Conservation (phyloP, 2,329 filamentous ascomycete species). For the Colletotrichum tofieldiae region DNA sequence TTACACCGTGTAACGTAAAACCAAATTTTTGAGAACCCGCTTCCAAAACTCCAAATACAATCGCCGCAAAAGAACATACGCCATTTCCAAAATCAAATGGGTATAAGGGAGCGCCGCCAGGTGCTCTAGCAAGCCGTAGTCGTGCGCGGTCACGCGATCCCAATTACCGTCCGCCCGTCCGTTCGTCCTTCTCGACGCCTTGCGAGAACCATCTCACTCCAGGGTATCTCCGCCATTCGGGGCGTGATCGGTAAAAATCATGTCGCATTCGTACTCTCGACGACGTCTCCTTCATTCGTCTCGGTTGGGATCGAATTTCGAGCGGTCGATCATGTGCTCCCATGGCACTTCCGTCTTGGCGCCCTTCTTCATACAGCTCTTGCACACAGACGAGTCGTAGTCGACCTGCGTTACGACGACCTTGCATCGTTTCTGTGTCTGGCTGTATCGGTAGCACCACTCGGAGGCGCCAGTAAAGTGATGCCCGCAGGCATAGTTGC, state of each 20-base stretch:
- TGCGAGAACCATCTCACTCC: slow-evolving; percentile 16
- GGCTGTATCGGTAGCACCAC: slow-evolving; percentile 43
- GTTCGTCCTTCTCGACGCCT: slow-evolving; percentile 18
- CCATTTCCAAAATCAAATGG: slow-evolving; percentile 37
- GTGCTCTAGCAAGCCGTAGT: slow-evolving; percentile 30
- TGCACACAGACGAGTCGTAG: slow-evolving; percentile 36
- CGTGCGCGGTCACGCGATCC: slow-evolving; percentile 1
- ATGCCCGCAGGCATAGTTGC: slow-evolving; percentile 44
- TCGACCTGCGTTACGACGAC: slow-evolving; percentile 40
- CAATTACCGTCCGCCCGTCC: slow-evolving; percentile 1
- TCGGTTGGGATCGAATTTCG: slow-evolving; percentile 33
- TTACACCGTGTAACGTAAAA: background rate
- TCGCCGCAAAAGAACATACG: background rate
- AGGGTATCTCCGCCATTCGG: background rate
- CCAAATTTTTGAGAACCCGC: slow-evolving; percentile 11
- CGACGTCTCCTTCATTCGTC: slow-evolving; percentile 26
- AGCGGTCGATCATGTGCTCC: slow-evolving; percentile 40
- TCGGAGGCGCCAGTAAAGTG: slow-evolving; percentile 42
- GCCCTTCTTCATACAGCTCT: slow-evolving; percentile 32
- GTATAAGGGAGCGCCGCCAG: slow-evolving; percentile 31
- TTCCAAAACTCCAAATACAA: slow-evolving; percentile 25
- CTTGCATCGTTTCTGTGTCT: slow-evolving; percentile 42
- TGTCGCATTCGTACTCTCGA: too few species aligned
- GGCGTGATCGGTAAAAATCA: background rate
- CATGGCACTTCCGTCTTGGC: slow-evolving; percentile 28